These are phyloP conservation scores for Lachancea quebecensis DNA, from an alignment of 805 yeast genomes.

Conservation along the genomic window DNA sequence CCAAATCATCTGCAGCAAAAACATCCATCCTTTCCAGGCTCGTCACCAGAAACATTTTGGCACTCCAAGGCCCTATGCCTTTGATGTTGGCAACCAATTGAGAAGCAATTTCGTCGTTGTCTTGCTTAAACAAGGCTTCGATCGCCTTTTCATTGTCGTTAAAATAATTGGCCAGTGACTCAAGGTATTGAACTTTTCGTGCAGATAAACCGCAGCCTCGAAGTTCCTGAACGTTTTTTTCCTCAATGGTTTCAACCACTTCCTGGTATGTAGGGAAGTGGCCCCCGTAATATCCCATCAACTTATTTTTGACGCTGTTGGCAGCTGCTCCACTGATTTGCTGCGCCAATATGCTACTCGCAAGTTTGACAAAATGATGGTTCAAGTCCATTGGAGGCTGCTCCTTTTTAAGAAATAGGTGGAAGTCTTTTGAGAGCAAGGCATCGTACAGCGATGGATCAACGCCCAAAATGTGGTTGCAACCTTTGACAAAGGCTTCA, in stretches of 20 bases:
- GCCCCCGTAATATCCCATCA: constrained; percentile 34
- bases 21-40: constrained; percentile 61
- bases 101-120: constrained; percentile 38
- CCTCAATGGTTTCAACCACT: constrained; percentile 32
- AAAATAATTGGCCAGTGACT: constrained; percentile 48
- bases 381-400: constrained; percentile 14
- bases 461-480: constrained; percentile 27
- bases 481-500: constrained; percentile 32
- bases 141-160: constrained; percentile 32
- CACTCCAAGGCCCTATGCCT: constrained; percentile 83
- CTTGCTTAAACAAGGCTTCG: constrained; percentile 33
- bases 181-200: constrained; percentile 59
- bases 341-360: constrained; percentile 54
- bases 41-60: constrained; percentile 77
- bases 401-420: constrained; percentile 19
- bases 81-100: constrained; percentile 46
- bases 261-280: constrained; percentile 47
- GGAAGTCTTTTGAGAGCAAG: constrained; percentile 24
- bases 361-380: constrained; percentile 37
- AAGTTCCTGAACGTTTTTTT: constrained; percentile 37
- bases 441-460: constrained; percentile 35
- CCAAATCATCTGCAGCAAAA: constrained; percentile 74
- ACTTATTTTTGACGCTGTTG: constrained; percentile 45
- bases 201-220: constrained; percentile 62
- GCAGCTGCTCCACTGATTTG: constrained; percentile 84